Evolutionary conservation across 2,329 filamentous ascomycete species (phyloP).

Genomic region (Penicillium sp.): DNA sequence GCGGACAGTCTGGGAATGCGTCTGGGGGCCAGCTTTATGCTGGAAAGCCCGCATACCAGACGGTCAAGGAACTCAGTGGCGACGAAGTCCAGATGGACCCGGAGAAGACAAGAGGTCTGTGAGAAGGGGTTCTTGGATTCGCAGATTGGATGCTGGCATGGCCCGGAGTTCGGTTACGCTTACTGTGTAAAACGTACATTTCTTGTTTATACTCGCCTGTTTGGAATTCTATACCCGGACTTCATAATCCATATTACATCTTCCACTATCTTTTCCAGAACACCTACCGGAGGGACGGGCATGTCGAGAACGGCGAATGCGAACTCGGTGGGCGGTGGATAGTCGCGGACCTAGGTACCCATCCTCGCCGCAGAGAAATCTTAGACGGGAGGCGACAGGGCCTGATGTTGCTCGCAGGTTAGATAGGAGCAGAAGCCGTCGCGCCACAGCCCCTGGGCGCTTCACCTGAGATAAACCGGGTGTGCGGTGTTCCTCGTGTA

Average conservation of each 20-base stretch:
- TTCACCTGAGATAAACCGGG: conserved; percentile 25
- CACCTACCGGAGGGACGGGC: conserved; percentile 33
- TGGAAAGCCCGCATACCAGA: conserved; percentile 66
- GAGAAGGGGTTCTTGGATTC: conserved; percentile 18
- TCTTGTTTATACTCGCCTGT: conserved; percentile 1
- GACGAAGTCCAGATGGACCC: conserved; percentile 57
- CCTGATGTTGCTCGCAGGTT: conserved; percentile 37
- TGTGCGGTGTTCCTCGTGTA: too few relatives aligned
- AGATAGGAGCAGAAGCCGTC: conserved; percentile 38
- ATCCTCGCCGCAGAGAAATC: conserved; percentile 31
- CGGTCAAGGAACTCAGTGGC: conserved; percentile 63
- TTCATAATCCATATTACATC: conserved; percentile 5
- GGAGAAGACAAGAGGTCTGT: conserved; percentile 47
- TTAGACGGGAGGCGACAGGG: conserved; percentile 31
- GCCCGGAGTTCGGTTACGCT: conserved; percentile 23
- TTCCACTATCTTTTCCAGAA: conserved; percentile 28
- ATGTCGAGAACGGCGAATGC: conserved; percentile 44
- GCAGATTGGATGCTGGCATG: conserved; percentile 24
- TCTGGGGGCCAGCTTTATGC: conserved; percentile 70
- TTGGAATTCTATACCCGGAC: conserved; percentile 3
- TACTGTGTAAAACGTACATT: conserved; percentile 8
- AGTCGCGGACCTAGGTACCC: conserved; percentile 24
- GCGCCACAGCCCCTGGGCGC: conserved; percentile 33
- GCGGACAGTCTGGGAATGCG: conserved; percentile 33
- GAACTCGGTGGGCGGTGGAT: conserved; percentile 34